Evolutionary conservation across 1,284 basidiomycete species (phyloP).

Genomic region (Microbotryum scabiosae): DNA sequence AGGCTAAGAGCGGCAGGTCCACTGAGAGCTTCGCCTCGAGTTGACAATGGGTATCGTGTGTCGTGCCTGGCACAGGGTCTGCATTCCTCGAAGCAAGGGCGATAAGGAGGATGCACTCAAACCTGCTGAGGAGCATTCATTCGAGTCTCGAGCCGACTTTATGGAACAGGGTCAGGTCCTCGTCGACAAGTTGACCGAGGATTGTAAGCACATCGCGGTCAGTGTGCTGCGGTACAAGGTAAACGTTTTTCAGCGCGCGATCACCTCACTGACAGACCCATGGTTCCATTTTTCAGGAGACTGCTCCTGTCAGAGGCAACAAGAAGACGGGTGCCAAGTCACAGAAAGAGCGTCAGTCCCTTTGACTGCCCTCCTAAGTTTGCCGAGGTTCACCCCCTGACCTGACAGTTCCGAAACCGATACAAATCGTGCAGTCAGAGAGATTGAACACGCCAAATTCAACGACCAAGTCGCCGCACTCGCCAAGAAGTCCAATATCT

Average conservation of each 20-base stretch:
- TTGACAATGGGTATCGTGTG: no score
- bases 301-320: constrained; percentile 23
- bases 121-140: background rate
- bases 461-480: constrained; percentile 13
- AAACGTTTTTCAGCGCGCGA: background rate
- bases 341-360: constrained; percentile 18
- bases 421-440: constrained; percentile 9
- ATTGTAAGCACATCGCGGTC: constrained; percentile 18
- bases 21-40: no score
- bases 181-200: constrained; percentile 4
- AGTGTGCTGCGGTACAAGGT: background rate
- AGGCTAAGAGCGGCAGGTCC: no score
- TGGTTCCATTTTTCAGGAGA: background rate
- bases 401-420: no score
- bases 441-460: constrained; percentile 12
- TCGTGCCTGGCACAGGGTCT: background rate
- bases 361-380: background rate
- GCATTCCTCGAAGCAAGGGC: background rate
- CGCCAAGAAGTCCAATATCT: constrained; percentile 20
- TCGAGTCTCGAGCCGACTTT: background rate
- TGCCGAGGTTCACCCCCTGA: no score
- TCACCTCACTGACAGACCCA: background rate
- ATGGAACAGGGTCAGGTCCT: constrained; percentile 4
- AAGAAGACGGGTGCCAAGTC: constrained; percentile 17
- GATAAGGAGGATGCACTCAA: background rate